Base-by-base conservation (phyloP, 129 eudicot species). In the Ambrosia artemisiifolia region DNA sequence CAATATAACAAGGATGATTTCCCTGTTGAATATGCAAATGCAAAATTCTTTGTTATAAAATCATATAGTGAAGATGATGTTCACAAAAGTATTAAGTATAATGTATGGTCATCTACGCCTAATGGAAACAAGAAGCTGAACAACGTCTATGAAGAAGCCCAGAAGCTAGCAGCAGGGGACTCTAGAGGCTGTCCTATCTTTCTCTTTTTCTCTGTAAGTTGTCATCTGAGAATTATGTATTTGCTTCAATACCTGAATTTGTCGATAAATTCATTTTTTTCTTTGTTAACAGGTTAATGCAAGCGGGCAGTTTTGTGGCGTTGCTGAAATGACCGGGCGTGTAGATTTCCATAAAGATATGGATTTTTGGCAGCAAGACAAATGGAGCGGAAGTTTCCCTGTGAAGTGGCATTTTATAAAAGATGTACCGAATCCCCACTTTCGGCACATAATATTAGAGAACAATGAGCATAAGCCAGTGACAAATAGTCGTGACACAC, bases 291-390 rank as follows among this genome's bases (percentile, higher is more conserved):
- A 94, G 99, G 99, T 94, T 43, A 94, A 94, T 83, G 93, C 97
- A 38, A 90, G 99, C 78, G 99, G 98, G 63, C 99, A 90, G 80
- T 94, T 84, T 75, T 88, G 96, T 79, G 99, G 99, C 14, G 89
- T 94, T 47, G 97, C 99, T 55, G 99, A 94, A 81, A 94, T 94
- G 99, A 86, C 69, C 44, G 97, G 97, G 14, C 83, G 84, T 35
- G 99, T 94, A 50, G 91, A 94, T 65, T 94, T 94, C 42, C 73
- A 88, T 56, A 85, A 80, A 33, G 91, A 90, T 83, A 94, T 94
- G 99, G 99, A 94, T 78, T 94, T 94, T 79, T 94, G 99, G 99
- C 99, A 94, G 91, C 99, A 94, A 83, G 99, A 94, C 68, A 94
- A 94, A 83, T 94, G 99, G 99, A 83, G 87, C 69, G 97, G 97